Base-by-base conservation (phyloP, 306 rosid genomes). In the Trifolium subterraneum region DNA sequence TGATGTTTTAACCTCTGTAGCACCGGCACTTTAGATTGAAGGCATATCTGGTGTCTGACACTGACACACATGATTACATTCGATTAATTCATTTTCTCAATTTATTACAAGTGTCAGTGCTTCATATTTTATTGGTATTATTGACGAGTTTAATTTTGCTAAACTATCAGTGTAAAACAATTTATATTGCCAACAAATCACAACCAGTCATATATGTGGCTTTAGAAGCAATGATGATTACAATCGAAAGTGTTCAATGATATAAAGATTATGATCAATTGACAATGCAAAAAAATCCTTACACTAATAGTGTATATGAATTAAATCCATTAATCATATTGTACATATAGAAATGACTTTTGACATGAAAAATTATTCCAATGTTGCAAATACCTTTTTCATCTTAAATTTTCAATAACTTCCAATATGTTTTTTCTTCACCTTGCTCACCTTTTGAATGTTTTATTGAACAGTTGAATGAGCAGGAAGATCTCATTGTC, bases 401-500 rank as follows among this genome's bases (percentile, higher is more conserved):
- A 51, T 51, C 25, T 18, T 51, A 51, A 51, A 51, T 8, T 51
- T 52, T 52, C 59, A 19, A 19, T 52, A 52, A 19, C 27, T 52
- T 19, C 14, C 59, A 19, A 18, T 52, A 9, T 52, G 10, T 52
- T 4, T 52, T 19, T 19, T 20, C 27, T 19, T 19, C 16, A 44
- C 16, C 50, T 67, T 39, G 56, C 80, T 81, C 15, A 88, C 77
- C 13, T 44, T 71, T 64, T 41, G 42, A 60, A 55, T 71, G 58
- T 84, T 61, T 45, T 82, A 55, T 81, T 65, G 38, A 79, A 86
- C 94, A 91, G 97, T 66, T 91, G 80, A 91, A 78, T 73, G 29
- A 86, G 71, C 94, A 91, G 69, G 97, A 91, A 78, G 92, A 91
- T 78, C 93, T 90, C 42, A 90, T 90, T 55, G 96, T 90, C 59